Base-by-base conservation (phyloP, 2,329 filamentous ascomycete genomes). In the Exophiala phaeomuriformis region DNA sequence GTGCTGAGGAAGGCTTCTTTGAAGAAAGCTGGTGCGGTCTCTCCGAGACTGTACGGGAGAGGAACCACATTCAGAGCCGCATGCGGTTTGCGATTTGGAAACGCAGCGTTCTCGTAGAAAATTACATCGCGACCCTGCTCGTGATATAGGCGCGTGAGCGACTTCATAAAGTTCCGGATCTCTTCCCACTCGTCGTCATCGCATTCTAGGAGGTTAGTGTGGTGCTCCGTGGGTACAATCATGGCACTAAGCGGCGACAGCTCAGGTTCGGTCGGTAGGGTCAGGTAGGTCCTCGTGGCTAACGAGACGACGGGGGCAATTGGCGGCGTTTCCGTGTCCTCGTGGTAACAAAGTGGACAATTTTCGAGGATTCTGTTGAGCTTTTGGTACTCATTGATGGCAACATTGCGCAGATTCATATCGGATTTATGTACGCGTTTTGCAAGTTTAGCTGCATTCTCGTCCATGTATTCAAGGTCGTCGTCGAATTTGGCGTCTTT, bases 161-260 rank as follows among this genome's bases (percentile, higher is more conserved):
- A 86, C 74, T 98, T 98, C 91, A 97, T 97, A 67, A 98, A 98
- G 69, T 98, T 98, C 62, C 93, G 86, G 4, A 98, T 85, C 71
- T 98, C 93, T 67, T 98, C 93, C 94, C 94, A 98, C 68, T 98
- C 93, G 66, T 98, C 93, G 66, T 98, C 91, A 69, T 97, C 91
- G 69, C 93, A 98, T 69, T 96, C 91, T n/a, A 98, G 75, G 0
- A 98, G 81, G 68, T 97, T 98, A 28, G 78, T 83, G 49, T 85
- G 84, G 68, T 98, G 93, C 62, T 90, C 82, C 27, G 93, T 82
- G 4, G 93, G 93, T 2, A 90, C 89, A 57, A 98, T 93, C 53
- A 93, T 84, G 4, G 90, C 88, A 46, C 90, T 86, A 43, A 88
- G 88, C 47, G 87, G 79, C 61, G 81, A 86, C 41, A 98, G 75